Base-by-base conservation (phyloP, 345 rosid genomes). In the Corchorus capsularis region DNA sequence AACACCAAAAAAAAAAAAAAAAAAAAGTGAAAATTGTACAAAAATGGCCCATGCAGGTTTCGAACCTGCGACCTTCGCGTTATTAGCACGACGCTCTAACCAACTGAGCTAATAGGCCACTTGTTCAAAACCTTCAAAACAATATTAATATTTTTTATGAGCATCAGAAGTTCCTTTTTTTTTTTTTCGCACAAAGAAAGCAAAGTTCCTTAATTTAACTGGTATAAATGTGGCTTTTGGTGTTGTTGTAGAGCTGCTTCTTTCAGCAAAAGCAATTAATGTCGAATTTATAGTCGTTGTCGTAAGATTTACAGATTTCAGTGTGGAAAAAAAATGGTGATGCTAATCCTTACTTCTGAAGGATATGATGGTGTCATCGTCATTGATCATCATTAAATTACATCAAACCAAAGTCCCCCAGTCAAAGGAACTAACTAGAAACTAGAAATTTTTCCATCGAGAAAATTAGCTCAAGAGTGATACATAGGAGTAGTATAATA, bases 21-120 rank as follows among this genome's bases (percentile, higher is more conserved):
- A 27, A 27, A 27, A 27, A 27, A 27, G 0, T 39, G 43, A 4
- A 39, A 39, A 39, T 0, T 87, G n/a, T n/a, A n/a, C n/a, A n/a
- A n/a, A n/a, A n/a, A n/a, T n/a, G 92, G 91, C 91, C 90, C 79
- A 89, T 91, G 83, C 91, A 87, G 88, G 86, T 80, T 50, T 91
- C 88, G 89, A 85, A 87, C 93, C 86, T 84, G 85, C 85, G 90
- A 90, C 94, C 94, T 90, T 90, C 89, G 95, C 97, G 95, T 92
- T 87, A 91, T 90, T 93, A 89, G 93, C 94, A 89, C 92, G 91
- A 89, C 94, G 92, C 91, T 93, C 90, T 93, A 88, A 93, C 97
- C 94, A 87, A 1, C 96, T 87, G 86, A 89, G 87, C 91, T 85
- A 86, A 86, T 87, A 82, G 87, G 87, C 86, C 86, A 3, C 5